A percentile compares a stretch with the other conserved stretches of the same genome.
Evolutionary conservation across 305 asterid genomes (phyloP).

Genomic region (Solanum hybrid): DNA sequence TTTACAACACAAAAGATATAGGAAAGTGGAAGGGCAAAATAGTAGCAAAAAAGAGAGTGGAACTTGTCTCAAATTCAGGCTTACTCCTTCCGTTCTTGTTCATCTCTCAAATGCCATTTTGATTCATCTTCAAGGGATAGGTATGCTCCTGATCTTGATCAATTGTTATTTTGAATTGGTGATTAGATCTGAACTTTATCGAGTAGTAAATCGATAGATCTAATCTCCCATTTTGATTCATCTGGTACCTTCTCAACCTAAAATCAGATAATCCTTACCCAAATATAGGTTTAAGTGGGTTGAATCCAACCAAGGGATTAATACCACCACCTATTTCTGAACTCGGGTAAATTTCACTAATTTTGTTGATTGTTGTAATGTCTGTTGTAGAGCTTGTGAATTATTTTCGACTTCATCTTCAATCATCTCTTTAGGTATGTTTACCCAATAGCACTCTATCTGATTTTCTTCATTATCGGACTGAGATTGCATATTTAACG

Average conservation of each 20-base stretch:
- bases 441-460: not conserved
- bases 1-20: too few relatives aligned
- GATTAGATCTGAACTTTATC: not conserved
- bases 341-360: too few relatives aligned
- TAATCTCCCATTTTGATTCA: not conserved
- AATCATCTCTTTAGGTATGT: not conserved
- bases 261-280: not conserved
- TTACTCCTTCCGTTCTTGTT: too few relatives aligned
- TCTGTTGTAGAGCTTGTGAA: not conserved
- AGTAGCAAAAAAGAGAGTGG: too few relatives aligned
- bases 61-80: too few relatives aligned
- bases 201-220: not conserved
- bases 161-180: not conserved
- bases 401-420: not conserved
- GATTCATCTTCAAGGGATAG: not conserved
- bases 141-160: not conserved
- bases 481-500: not conserved
- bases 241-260: not conserved
- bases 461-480: not conserved
- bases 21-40: too few relatives aligned
- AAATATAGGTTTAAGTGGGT: not conserved
- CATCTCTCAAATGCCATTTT: not conserved
- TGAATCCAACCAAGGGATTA: not conserved
- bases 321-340: not conserved
- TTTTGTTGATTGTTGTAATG: not conserved